Percentiles rank a stretch among this genome's conserved stretches.
These are phyloP conservation scores for Trichoderma harzianum DNA, from an alignment of 2,329 filamentous ascomycete species.

Conservation along the genomic window DNA sequence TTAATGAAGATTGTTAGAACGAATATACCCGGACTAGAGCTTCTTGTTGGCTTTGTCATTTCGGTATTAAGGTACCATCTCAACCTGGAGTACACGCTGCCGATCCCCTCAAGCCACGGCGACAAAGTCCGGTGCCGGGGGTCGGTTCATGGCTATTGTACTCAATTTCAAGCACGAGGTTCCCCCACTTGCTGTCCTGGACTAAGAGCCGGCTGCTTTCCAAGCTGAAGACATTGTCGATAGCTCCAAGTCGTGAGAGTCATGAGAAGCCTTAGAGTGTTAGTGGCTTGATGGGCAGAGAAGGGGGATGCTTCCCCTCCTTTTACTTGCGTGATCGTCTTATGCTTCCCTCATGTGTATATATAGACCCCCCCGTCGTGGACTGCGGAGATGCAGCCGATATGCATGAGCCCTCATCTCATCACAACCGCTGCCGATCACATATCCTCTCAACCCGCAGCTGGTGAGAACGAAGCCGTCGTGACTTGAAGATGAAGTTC, in stretches of 20 bases:
- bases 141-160: background rate
- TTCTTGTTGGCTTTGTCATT: background rate
- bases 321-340: background rate
- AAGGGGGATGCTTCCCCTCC: background rate
- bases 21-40: background rate
- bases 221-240: background rate
- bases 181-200: background rate
- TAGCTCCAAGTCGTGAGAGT: background rate
- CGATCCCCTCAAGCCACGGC: background rate
- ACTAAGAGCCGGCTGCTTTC: slow-evolving; percentile 2
- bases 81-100: background rate
- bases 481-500: background rate
- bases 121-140: background rate
- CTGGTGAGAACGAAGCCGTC: background rate
- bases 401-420: background rate
- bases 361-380: background rate
- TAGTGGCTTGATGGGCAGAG: background rate
- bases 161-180: background rate
- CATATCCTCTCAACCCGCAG: background rate
- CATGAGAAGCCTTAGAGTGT: background rate
- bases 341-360: background rate
- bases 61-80: background rate
- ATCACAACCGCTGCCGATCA: background rate
- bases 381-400: background rate
- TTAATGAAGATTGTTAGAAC: background rate